These are phyloP conservation scores for Trichothecium roseum DNA, from an alignment of 2,329 filamentous ascomycete genomes.

Conservation along the genomic window DNA sequence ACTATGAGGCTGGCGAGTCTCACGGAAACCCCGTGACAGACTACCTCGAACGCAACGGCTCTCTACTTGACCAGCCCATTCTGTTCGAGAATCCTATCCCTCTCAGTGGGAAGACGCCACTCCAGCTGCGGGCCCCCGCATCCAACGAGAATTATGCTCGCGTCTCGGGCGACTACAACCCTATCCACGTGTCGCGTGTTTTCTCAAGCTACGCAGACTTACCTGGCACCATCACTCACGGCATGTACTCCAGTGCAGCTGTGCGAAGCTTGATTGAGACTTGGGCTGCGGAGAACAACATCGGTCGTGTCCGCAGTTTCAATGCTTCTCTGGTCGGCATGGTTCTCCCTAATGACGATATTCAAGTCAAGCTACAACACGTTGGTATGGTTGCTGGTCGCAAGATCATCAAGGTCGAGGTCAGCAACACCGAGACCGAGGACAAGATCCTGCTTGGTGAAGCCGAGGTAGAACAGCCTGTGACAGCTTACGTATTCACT, in stretches of 20 bases:
- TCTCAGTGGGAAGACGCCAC: constrained; percentile 80
- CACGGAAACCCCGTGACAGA: constrained; percentile 96
- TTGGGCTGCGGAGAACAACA: constrained; percentile 98
- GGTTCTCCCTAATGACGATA: constrained; percentile 93
- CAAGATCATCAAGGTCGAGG: constrained; percentile 99
- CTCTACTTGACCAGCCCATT: constrained; percentile 88
- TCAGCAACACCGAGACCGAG: constrained; percentile 87
- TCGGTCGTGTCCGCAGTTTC: constrained; percentile 94
- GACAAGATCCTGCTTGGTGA: constrained; percentile 94
- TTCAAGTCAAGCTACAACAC: constrained; percentile 91
- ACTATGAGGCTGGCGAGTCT: constrained; percentile 84
- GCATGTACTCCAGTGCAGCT: constrained; percentile 97
- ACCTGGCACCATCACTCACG: constrained; percentile 94
- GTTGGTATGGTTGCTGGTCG: constrained; percentile 95
- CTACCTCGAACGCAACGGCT: constrained; percentile 85
- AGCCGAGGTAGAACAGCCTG: constrained; percentile 94
- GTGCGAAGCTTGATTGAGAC: constrained; percentile 95
- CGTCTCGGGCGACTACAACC: constrained; percentile 97
- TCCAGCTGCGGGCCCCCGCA: constrained; percentile 80
- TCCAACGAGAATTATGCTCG: constrained; percentile 98
- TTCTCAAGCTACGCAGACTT: constrained; percentile 94
- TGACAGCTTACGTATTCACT: constrained; percentile 95
- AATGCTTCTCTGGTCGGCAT: constrained; percentile 95
- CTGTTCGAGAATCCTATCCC: constrained; percentile 97
- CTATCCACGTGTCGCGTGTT: constrained; percentile 94